Evolutionary conservation across 2,329 filamentous ascomycete species (phyloP), one percentile per base, ranked within the genome.

Genomic region (Septoria petroselini): DNA sequence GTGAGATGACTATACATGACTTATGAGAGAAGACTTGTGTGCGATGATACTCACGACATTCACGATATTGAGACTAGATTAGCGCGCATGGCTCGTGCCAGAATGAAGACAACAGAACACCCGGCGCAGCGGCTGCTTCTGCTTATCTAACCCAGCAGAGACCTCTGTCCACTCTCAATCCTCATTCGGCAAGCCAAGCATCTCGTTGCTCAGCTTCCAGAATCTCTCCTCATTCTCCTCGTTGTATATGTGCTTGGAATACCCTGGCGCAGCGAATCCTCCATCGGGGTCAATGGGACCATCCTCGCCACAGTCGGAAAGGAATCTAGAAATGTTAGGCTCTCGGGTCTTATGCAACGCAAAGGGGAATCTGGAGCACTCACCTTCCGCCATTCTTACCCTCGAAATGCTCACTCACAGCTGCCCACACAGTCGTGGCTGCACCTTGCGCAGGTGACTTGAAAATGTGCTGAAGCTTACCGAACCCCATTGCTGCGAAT

Each of bases 361-460:
- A n/a, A n/a, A n/a, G n/a, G n/a, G n/a, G n/a, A n/a, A n/a, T n/a
- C n/a, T n/a, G n/a, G n/a, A n/a, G n/a, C 17, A 43, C 41, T 43
- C 14, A 79, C 52, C 65, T 69, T 3, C 74, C 75, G 2, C 75
- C 77, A 53, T 68, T 72, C 2, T 67, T 70, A 0, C 65, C 71
- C 60, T 76, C 72, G 65, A 68, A 72, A 19, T 69, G 70, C 43
- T 63, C 67, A 2, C 60, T 66, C 2, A 73, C 55, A 0, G 73
- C 75, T 0, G 73, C 75, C 65, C 68, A 75, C 0, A 76, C 66
- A 3, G 68, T 68, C 7, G 76, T 78, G 0, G 76, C 73, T 15
- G 76, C 76, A 1, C 76, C 76, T 57, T 78, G 76, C 19, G 66
- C 68, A 1, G 67, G 43, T 51, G 38, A 65, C 59, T 71, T 69